These are phyloP conservation scores for Boletellus ananas DNA, from an alignment of 768 basidiomycete species.

Conservation along the genomic window DNA sequence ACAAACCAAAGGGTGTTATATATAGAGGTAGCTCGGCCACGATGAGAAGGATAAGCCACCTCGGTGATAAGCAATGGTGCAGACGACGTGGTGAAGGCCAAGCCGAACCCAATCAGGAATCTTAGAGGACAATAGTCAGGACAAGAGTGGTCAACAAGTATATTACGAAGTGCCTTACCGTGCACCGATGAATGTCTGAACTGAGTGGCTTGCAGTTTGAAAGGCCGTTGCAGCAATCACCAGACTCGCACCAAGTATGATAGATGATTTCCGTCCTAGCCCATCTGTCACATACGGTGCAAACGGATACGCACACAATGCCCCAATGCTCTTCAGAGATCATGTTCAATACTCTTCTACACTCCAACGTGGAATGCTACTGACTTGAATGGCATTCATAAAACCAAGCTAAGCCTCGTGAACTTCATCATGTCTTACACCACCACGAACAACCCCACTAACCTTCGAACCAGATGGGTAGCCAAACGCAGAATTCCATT, in stretches of 20 bases:
- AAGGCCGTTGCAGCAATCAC: slow-evolving; percentile 38
- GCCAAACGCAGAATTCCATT: slow-evolving; percentile 35
- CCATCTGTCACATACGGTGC: slow-evolving; percentile 39
- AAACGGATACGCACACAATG: slow-evolving; percentile 37
- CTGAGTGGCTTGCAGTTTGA: slow-evolving; percentile 37
- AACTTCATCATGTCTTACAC: neutral
- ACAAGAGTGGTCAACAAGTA: too few relatives aligned
- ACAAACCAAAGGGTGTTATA: slow-evolving; percentile 44
- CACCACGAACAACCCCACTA: neutral
- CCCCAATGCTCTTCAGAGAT: slow-evolving; percentile 37
- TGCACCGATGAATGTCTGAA: slow-evolving; percentile 45
- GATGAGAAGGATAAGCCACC: slow-evolving; percentile 48
- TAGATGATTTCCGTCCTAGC: slow-evolving; percentile 35
- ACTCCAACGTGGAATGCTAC: neutral
- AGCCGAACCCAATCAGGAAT: slow-evolving; percentile 42
- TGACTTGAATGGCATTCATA: slow-evolving; percentile 35
- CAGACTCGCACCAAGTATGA: slow-evolving; percentile 39
- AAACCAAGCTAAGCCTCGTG: slow-evolving; percentile 29
- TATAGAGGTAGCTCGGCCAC: slow-evolving; percentile 41
- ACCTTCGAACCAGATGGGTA: slow-evolving; percentile 30
- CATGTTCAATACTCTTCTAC: too few relatives aligned
- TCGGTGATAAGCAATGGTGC: slow-evolving; percentile 51
- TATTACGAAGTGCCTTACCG: slow-evolving; percentile 23
- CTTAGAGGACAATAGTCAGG: neutral
- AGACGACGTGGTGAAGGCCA: slow-evolving; percentile 38